Percentiles rank a stretch among this genome's conserved stretches.
Conservation (phyloP, 495 filamentous ascomycete species). For the Opeltia flavorubescens region DNA sequence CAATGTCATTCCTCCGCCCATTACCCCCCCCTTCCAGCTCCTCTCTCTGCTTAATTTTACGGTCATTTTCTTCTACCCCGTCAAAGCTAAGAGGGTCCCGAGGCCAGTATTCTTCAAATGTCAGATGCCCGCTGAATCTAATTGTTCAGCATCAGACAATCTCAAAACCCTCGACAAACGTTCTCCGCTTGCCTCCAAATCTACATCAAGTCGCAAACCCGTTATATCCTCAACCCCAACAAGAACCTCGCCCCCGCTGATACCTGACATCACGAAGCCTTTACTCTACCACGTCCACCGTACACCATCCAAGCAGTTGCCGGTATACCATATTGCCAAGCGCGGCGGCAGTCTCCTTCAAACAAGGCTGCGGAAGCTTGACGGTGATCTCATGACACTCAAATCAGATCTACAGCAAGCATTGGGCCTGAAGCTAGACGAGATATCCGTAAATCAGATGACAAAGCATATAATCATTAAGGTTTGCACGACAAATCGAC, state of each 20-base stretch:
- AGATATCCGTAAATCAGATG: conserved; percentile 40
- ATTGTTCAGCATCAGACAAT: neutral
- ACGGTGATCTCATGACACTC: conserved; percentile 51
- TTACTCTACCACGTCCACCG: conserved; percentile 62
- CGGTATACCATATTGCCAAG: conserved; percentile 66
- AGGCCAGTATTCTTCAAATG: neutral
- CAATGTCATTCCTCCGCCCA: conserved; percentile 16
- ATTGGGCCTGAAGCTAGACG: conserved; percentile 28
- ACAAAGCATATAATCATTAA: conserved; percentile 52
- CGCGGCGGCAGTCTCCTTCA: conserved; percentile 62
- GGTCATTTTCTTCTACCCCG: neutral
- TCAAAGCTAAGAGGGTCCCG: neutral
- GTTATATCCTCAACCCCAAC: conserved; percentile 21
- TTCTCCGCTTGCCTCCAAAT: neutral
- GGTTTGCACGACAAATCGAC: conserved; percentile 24
- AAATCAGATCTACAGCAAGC: conserved; percentile 33
- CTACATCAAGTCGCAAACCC: neutral
- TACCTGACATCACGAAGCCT: conserved; percentile 3
- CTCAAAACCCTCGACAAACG: neutral
- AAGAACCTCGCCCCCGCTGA: neutral
- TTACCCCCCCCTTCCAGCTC: conserved; percentile 12
- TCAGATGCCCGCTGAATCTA: neutral
- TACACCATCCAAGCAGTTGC: conserved; percentile 54
- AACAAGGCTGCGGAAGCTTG: conserved; percentile 64
- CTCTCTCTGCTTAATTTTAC: conserved; percentile 4